Base-by-base conservation (phyloP, 805 yeast genomes). In the Wickerhamomyces queroliae region DNA sequence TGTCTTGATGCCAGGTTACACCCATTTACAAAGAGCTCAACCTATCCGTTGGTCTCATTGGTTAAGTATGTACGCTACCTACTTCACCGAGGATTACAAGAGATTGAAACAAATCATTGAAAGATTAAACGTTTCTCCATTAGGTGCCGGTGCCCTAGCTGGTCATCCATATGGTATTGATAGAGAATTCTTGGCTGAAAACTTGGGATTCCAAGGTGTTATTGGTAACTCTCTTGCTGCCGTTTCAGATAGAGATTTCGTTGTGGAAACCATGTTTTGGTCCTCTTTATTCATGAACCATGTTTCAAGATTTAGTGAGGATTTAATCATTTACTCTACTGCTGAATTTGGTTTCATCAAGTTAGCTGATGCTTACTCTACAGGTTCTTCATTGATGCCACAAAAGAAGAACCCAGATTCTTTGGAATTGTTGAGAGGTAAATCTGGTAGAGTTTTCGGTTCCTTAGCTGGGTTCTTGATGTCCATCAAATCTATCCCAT, bases 1-100 rank as follows among this genome's bases (percentile, higher is more conserved):
- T 52, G 84, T 83, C 16, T 73, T 93, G 58, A 93, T 93, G 98
- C 99, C 99, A 10, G 99, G 99, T 33, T 93, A 93, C 69, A 93
- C 99, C 12, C 99, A 93, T 67, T 70, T 93, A 60, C 99, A 93
- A 72, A 84, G 96, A 62, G 98, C 98, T 2, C 99, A 90, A 38
- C 99, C 99, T n/a, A 93, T 93, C 57, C 79, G 99, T 67, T 93
- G 99, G 99, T 73, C 97, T 1, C 99, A 93, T 62, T 91, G 97
- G 96, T 71, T 93, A 49, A 78, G 91, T 50, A 80, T 88, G 60
- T 91, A 93, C 57, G 97, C 96, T 28, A 91, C 99, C 2, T 93
- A 90, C 59, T 83, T 93, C 63, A 77, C 90, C 9, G 89, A 89
- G 58, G 99, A 93, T 61, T 80, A 83, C 66, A 78, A 85, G 60